Evolutionary conservation across 2,329 filamentous ascomycete species (phyloP).

Genomic region (Alternaria rosae): DNA sequence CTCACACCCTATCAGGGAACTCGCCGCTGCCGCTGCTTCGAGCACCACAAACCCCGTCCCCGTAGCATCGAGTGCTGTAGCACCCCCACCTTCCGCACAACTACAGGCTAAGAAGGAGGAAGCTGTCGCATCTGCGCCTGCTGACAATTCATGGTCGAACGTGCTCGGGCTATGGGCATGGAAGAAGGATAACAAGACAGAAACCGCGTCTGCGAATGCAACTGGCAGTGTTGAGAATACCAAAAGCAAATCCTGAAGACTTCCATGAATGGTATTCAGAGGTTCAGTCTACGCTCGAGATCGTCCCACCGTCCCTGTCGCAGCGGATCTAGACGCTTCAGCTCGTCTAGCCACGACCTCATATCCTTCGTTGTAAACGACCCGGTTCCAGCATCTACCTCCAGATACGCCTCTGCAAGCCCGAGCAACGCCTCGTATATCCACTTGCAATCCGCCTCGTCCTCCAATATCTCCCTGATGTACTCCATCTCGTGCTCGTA

Average conservation of each 20-base stretch:
- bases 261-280: conserved; percentile 38
- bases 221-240: conserved; percentile 66
- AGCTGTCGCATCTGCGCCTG: conserved; percentile 9
- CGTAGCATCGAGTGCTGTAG: conserved; percentile 19
- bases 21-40: conserved; percentile 31
- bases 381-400: conserved; percentile 52
- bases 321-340: conserved; percentile 76
- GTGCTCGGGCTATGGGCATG: conserved; percentile 45
- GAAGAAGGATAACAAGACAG: conserved; percentile 47
- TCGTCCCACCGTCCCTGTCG: conserved; percentile 79
- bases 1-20: conserved; percentile 31
- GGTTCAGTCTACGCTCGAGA: conserved; percentile 60
- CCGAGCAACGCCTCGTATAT: conserved; percentile 87
- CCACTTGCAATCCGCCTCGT: conserved; percentile 80
- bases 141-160: conserved; percentile 35
- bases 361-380: conserved; percentile 56
- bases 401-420: conserved; percentile 70
- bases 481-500: conserved; percentile 75
- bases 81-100: conserved; percentile 17
- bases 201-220: conserved; percentile 61
- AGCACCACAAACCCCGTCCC: conserved; percentile 23
- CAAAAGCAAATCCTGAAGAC: conserved; percentile 63
- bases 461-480: conserved; percentile 72
- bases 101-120: conserved; percentile 18
- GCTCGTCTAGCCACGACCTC: conserved; percentile 64